Conservation (phyloP, 441 rosid genomes). For the Syzygium malaccense region DNA sequence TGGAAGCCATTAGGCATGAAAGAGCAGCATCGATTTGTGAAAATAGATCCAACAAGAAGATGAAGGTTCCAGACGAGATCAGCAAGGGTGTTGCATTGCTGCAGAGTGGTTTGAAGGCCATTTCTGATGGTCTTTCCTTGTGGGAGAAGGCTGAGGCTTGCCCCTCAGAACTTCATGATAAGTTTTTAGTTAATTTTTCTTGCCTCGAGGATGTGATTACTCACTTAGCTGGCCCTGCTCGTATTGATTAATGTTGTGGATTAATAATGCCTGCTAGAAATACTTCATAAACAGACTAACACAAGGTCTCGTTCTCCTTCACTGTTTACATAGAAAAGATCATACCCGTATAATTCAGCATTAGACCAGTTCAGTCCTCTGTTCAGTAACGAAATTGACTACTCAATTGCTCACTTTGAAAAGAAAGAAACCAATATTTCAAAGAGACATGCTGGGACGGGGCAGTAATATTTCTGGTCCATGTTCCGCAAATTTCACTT, state of each 20-base stretch:
- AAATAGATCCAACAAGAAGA: slow-evolving; percentile 46
- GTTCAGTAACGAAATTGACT: not conserved
- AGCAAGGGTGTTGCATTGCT: slow-evolving; percentile 64
- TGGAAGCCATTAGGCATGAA: slow-evolving; percentile 16
- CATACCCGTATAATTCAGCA: not conserved
- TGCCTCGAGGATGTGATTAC: slow-evolving; percentile 59
- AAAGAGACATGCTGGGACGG: not conserved
- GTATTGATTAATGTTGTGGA: not conserved
- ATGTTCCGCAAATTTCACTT: not conserved
- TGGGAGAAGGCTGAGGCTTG: slow-evolving; percentile 41
- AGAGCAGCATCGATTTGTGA: slow-evolving; percentile 24
- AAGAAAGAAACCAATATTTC: not conserved
- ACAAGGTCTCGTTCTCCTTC: not conserved
- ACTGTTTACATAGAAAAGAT: not conserved
- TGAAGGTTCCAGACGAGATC: slow-evolving; percentile 77
- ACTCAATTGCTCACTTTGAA: not conserved
- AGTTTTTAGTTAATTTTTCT: slow-evolving; percentile 49
- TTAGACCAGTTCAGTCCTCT: not conserved
- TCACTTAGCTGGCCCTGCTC: slow-evolving; percentile 40
- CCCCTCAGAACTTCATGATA: slow-evolving; percentile 41
- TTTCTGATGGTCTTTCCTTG: slow-evolving; percentile 51
- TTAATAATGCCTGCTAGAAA: not conserved
- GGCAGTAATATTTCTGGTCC: not conserved
- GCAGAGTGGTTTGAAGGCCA: slow-evolving; percentile 64
- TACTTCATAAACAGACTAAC: not conserved